phyloP scores from a whole-genome alignment of 352 stramenopile genomes.

The Phytopythium cucurbitacearum region DNA sequence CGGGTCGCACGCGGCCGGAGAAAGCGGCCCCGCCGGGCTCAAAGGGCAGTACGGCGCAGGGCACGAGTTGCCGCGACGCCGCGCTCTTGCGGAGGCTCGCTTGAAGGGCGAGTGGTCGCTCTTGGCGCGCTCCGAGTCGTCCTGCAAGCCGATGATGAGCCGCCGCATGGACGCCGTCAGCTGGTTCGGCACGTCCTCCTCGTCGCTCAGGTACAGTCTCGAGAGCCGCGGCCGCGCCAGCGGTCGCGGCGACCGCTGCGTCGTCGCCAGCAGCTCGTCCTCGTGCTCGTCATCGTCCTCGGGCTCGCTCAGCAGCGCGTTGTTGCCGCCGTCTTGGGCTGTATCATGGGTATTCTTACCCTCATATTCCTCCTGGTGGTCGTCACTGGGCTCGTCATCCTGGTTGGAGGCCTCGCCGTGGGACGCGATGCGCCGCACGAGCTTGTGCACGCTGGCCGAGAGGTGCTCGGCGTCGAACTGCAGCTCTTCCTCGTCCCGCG shows the following conservation, averaged over 20 bases:
- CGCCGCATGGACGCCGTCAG: conserved; percentile 73
- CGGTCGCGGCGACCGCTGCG: no score
- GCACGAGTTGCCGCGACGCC: conserved; percentile 67
- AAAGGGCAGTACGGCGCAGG: conserved; percentile 27
- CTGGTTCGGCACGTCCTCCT: conserved; percentile 39
- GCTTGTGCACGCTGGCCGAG: conserved; percentile 34
- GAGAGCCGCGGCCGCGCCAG: no score
- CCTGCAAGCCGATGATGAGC: conserved; percentile 69
- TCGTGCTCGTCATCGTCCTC: conserved; percentile 12
- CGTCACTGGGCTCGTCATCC: conserved; percentile 20
- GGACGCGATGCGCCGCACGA: conserved; percentile 49
- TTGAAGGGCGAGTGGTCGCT: conserved; percentile 14
- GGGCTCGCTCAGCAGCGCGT: background rate
- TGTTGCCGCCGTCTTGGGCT: conserved; percentile 9
- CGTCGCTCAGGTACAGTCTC: conserved; percentile 8
- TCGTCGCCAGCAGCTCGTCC: conserved; percentile 4
- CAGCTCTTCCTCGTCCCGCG: conserved; percentile 22
- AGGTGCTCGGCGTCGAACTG: conserved; percentile 43
- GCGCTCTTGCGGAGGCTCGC: conserved; percentile 13
- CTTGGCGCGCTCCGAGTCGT: conserved; percentile 44
- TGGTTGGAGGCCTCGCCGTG: conserved; percentile 33
- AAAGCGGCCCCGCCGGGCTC: background rate
- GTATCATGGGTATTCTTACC: background rate
- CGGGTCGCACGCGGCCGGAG: background rate
- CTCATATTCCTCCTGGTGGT: conserved; percentile 2